phyloP scores from a whole-genome alignment of 139 green algal species.

The Chlamydomonas applanata region DNA sequence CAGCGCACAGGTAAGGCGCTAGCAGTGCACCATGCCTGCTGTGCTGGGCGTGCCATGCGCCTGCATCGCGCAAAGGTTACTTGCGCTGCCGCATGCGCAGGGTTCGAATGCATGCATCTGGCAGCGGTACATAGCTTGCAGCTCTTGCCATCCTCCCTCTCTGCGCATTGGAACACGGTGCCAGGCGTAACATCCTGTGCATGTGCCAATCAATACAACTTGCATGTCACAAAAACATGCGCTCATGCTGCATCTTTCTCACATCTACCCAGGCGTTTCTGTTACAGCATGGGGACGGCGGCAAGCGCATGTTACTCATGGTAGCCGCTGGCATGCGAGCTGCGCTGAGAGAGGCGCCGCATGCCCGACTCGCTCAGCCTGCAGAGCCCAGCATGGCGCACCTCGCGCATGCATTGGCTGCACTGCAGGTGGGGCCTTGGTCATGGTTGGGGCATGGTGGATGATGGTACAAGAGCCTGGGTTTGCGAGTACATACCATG shows the following conservation, averaged over 20 bases:
- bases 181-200: too few species aligned
- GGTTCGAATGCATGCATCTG: too few species aligned
- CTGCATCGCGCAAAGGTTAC: too few species aligned
- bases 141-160: too few species aligned
- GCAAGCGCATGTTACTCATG: constrained; percentile 30
- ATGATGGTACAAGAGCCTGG: too few species aligned
- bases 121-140: too few species aligned
- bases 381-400: background rate
- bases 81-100: too few species aligned
- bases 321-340: background rate
- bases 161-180: background rate
- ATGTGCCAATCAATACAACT: too few species aligned
- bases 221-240: background rate
- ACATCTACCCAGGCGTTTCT: constrained; percentile 4
- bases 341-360: constrained; percentile 23
- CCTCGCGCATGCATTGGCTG: background rate
- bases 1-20: background rate
- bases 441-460: too few species aligned
- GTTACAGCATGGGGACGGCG: constrained; percentile 14
- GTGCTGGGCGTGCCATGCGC: too few species aligned
- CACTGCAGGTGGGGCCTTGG: background rate
- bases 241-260: too few species aligned
- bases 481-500: too few species aligned
- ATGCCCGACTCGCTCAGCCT: background rate
- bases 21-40: background rate